Percentiles rank a stretch among this genome's conserved stretches.
These are phyloP conservation scores for Mycena rosella DNA, from an alignment of 768 basidiomycete species.

Conservation along the genomic window DNA sequence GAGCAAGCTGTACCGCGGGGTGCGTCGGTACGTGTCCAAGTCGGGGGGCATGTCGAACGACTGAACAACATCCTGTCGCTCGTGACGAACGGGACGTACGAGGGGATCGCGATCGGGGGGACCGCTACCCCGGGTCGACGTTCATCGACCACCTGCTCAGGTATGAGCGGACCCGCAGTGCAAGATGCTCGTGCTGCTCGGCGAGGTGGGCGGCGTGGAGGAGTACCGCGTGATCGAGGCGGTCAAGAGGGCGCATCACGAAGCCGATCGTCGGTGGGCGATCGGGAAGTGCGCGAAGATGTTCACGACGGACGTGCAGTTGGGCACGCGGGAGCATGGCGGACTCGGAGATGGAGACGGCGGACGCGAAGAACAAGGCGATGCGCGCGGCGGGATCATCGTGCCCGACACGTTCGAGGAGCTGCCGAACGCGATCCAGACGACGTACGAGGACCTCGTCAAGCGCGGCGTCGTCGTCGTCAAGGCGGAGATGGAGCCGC, in stretches of 20 bases:
- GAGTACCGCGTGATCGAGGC: constrained; percentile 99
- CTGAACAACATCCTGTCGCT: constrained; percentile 99
- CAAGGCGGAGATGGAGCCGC: constrained; percentile 87
- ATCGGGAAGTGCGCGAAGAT: constrained; percentile 99
- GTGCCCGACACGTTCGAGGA: constrained; percentile 99
- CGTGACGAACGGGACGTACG: constrained; percentile 97
- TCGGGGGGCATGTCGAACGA: constrained; percentile 99
- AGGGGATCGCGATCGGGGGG: constrained; percentile 99
- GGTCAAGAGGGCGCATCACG: constrained; percentile 92
- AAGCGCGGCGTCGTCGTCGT: constrained; percentile 73
- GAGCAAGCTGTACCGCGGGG: constrained; percentile 98
- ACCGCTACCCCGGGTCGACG: constrained; percentile 97
- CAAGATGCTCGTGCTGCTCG: constrained; percentile 99
- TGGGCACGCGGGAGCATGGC: constrained; percentile 99
- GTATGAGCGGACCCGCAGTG: constrained; percentile 97
- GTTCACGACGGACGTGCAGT: constrained; percentile 99
- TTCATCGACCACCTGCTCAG: constrained; percentile 99
- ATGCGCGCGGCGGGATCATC: constrained; percentile 97
- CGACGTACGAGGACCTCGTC: constrained; percentile 89
- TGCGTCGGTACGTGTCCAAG: constrained; percentile 99
- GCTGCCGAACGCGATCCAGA: constrained; percentile 85
- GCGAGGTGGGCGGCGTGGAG: constrained; percentile 98
- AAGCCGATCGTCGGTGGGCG: constrained; percentile 99
- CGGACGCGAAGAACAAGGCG: constrained; percentile 96
- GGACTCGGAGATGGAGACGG: constrained; percentile 97